These are phyloP conservation scores for Lipomyces lipofer DNA, from an alignment of 805 yeast genomes.

Conservation along the genomic window DNA sequence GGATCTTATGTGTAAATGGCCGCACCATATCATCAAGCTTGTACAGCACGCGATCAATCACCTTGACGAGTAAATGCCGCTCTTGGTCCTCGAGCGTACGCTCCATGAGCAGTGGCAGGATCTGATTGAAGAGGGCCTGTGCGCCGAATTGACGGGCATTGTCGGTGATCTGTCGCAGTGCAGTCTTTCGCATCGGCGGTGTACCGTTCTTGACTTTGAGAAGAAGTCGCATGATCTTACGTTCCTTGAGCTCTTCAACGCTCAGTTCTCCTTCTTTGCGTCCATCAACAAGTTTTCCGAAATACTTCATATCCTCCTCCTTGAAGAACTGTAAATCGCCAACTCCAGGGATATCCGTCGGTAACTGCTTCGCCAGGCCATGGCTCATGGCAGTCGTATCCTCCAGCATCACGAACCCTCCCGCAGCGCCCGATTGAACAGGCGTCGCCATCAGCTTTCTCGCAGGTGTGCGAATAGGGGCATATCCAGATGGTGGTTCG, in stretches of 20 bases:
- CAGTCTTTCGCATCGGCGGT: slow-evolving; percentile 63
- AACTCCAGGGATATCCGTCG: slow-evolving; percentile 63
- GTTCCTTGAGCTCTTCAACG: slow-evolving; percentile 57
- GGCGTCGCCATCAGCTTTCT: slow-evolving; percentile 43
- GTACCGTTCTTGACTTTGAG: slow-evolving; percentile 77
- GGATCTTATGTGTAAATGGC: slow-evolving; percentile 71
- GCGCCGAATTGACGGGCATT: slow-evolving; percentile 70
- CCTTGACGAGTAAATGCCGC: slow-evolving; percentile 76
- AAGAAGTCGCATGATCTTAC: slow-evolving; percentile 61
- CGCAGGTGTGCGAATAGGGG: slow-evolving; percentile 41
- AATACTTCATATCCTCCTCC: slow-evolving; percentile 68
- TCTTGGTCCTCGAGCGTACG: slow-evolving; percentile 75
- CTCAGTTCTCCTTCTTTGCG: slow-evolving; percentile 43
- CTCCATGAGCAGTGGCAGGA: slow-evolving; percentile 77
- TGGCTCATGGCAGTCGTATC: slow-evolving; percentile 43
- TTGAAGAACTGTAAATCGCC: slow-evolving; percentile 68
- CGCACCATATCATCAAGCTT: slow-evolving; percentile 63
- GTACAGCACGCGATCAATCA: slow-evolving; percentile 66
- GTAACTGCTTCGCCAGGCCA: slow-evolving; percentile 34
- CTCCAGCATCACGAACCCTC: slow-evolving; percentile 55
- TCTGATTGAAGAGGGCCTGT: slow-evolving; percentile 60
- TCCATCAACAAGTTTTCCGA: slow-evolving; percentile 56
- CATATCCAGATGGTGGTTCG: slow-evolving; percentile 49
- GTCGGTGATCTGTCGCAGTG: slow-evolving; percentile 66
- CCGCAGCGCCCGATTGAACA: slow-evolving; percentile 28